A percentile compares a stretch with the other conserved stretches of the same genome.
These are phyloP conservation scores for Dactylellina parvicollis DNA, from an alignment of 2,329 filamentous ascomycete species.

Conservation along the genomic window DNA sequence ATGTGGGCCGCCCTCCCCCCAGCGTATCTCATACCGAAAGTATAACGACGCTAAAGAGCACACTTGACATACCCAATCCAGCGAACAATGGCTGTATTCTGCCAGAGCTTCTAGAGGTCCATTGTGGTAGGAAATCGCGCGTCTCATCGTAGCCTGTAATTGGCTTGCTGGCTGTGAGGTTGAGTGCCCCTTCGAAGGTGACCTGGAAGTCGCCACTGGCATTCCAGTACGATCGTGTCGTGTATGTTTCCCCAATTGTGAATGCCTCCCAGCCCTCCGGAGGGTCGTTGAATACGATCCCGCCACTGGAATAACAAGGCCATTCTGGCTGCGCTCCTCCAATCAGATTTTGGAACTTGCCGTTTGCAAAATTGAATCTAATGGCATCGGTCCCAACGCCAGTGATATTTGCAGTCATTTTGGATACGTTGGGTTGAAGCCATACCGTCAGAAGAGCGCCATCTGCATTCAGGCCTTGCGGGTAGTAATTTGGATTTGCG, in stretches of 20 bases:
- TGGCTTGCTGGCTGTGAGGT: conserved; percentile 29
- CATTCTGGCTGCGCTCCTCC: conserved; percentile 36
- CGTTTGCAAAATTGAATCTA: conserved; percentile 32
- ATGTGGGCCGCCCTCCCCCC: too few species aligned
- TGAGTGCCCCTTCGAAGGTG: conserved; percentile 18
- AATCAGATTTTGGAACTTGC: conserved; percentile 26
- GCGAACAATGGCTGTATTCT: neutral
- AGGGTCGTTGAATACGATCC: conserved; percentile 24
- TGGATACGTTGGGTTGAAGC: conserved; percentile 32
- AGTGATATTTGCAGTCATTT: conserved; percentile 32
- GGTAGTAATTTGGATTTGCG: conserved; percentile 4
- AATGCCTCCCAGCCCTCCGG: conserved; percentile 9
- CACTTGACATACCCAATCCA: neutral
- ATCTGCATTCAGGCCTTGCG: neutral
- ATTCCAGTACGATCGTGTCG: conserved; percentile 12
- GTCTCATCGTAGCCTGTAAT: conserved; percentile 36
- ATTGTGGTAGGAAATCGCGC: conserved; percentile 21
- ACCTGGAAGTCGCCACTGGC: conserved; percentile 29
- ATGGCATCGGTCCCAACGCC: conserved; percentile 30
- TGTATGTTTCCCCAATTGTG: neutral
- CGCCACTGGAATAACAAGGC: conserved; percentile 27
- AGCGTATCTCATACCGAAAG: too few species aligned
- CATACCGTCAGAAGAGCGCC: conserved; percentile 25
- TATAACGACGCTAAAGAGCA: neutral
- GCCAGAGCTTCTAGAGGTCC: neutral